Evolutionary conservation across 352 stramenopile genomes (phyloP), one percentile per base, ranked within the genome.

Genomic region (Phytophthora megakarya): DNA sequence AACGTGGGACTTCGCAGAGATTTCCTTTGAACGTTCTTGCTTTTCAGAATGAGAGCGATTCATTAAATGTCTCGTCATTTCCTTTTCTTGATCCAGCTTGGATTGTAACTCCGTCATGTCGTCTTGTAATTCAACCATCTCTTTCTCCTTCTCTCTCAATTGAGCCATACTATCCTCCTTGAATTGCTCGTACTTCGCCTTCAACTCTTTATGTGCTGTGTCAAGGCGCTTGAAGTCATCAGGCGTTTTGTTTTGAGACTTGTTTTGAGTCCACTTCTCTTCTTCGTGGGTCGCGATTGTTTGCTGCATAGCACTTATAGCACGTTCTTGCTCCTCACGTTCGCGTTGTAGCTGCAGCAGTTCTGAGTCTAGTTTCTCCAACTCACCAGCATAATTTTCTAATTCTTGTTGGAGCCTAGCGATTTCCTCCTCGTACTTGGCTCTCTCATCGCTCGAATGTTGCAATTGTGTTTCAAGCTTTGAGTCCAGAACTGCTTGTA

Each of bases 11-110:
- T 67, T 61, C 43, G 57, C 37, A 19, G 28, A 43, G 9, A 72
- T 32, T 32, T 70, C 61, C 15, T 69, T 65, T 1, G 47, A 37
- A 40, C 64, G 58, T 37, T 75, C 57, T 37, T 74, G 51, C 23
- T 73, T 76, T 3, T 78, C 70, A 22, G 47, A 51, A 35, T 60
- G 42, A 26, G 64, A 59, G 32, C 74, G 62, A 10, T 81, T 73
- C 63, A 85, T 80, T 16, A 90, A 52, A 55, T 88, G 67, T 8
- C 72, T 66, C 16, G 53, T 83, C 65, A 64, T 80, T 67, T 74
- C 76, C 60, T 79, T 84, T 50, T 75, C 70, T 65, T 70, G 79
- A 44, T 81, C 81, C 30, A 92, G 45, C 39, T 86, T 79, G n/a
- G 70, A 73, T 50, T 90, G 80, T 12, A 93, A 55, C 37, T 89